Percentiles rank a stretch among this genome's conserved stretches.
These are phyloP conservation scores for Acrocalymma vagum DNA, from an alignment of 2,329 filamentous ascomycete species.

Conservation along the genomic window DNA sequence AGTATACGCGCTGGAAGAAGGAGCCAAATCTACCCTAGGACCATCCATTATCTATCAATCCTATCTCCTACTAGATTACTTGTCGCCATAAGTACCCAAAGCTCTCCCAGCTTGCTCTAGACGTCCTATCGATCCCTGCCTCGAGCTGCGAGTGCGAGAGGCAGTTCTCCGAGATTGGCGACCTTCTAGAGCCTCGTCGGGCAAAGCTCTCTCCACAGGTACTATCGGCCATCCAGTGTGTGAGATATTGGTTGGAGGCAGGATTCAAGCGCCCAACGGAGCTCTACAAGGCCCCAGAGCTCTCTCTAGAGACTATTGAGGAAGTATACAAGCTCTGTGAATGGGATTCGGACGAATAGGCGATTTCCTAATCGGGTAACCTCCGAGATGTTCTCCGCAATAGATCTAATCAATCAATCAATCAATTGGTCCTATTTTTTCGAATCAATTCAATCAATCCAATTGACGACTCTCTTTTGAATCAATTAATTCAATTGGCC, in stretches of 20 bases:
- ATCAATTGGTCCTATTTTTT: too few relatives aligned
- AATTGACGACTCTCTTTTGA: too few relatives aligned
- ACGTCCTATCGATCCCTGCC: slow-evolving; percentile 6
- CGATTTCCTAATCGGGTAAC: too few relatives aligned
- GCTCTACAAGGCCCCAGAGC: too few relatives aligned
- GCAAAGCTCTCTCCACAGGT: slow-evolving; percentile 7
- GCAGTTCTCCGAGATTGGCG: slow-evolving; percentile 6
- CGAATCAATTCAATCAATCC: too few relatives aligned
- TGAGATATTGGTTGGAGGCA: slow-evolving; percentile 6
- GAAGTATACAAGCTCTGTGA: too few relatives aligned
- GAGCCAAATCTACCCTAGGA: too few relatives aligned
- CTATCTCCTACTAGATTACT: slow-evolving; percentile 4
- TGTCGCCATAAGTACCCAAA: slow-evolving; percentile 8
- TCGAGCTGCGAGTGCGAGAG: slow-evolving; percentile 7
- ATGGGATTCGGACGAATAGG: too few relatives aligned
- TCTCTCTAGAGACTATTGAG: slow-evolving; percentile 1
- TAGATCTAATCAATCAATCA: too few relatives aligned
- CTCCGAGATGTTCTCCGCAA: too few relatives aligned
- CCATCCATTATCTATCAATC: too few relatives aligned
- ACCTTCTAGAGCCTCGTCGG: slow-evolving; percentile 5
- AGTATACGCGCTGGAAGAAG: too few relatives aligned
- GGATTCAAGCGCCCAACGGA: slow-evolving; percentile 6
- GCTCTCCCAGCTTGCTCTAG: slow-evolving; percentile 4
- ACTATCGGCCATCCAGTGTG: slow-evolving; percentile 5
- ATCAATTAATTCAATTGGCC: slow-evolving; percentile 6